Base-by-base conservation (phyloP, 2,329 filamentous ascomycete genomes). In the Colletotrichum sp. region DNA sequence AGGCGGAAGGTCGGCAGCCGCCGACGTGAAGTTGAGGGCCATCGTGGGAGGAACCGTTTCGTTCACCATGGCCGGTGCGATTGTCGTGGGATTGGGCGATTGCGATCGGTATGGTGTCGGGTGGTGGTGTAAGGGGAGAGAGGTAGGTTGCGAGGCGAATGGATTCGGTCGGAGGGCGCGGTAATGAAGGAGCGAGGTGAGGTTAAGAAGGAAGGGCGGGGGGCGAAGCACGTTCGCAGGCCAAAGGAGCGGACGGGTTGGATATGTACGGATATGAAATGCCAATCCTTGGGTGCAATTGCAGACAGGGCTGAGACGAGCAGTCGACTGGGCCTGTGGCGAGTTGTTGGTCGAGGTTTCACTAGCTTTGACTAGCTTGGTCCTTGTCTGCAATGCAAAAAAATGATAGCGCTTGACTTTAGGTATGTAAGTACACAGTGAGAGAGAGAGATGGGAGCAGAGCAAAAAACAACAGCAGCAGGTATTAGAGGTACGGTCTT, bases 1-100 rank as follows among this genome's bases (percentile, higher is more conserved):
- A 68, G 96, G 95, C 79, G 96, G 96, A 69, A 98, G 91, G 81
- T 93, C 91, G 85, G 88, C 89, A 78, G 87, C 83, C 73, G 88
- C 79, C 28, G 88, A 87, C 21, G 90, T 90, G 72, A 87, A 83
- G 82, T 92, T 93, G 86, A 89, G 88, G 80, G 79, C 80, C 80
- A 82, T 78, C 77, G 82, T 79, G 68, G 80, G 77, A 70, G 70
- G 66, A 62, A 79, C 77, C 60, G 83, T 83, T 77, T 83, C 80
- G 82, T 87, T 86, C 78, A 84, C 84, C 87, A 88, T 88, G 81
- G 71, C 77, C 62, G 56, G 55, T 56, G 70, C 48, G 58, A 21
- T 62, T 62, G 30, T 62, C 18, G 58, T 62, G 30, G 68, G 38
- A 48, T 60, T 30, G 8, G 18, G 58, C 30, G 43, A 48, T 52